A percentile compares a stretch with the other conserved stretches of the same genome.
Conservation (phyloP, 202 grass and related monocot species). For the Zizania palustris region DNA sequence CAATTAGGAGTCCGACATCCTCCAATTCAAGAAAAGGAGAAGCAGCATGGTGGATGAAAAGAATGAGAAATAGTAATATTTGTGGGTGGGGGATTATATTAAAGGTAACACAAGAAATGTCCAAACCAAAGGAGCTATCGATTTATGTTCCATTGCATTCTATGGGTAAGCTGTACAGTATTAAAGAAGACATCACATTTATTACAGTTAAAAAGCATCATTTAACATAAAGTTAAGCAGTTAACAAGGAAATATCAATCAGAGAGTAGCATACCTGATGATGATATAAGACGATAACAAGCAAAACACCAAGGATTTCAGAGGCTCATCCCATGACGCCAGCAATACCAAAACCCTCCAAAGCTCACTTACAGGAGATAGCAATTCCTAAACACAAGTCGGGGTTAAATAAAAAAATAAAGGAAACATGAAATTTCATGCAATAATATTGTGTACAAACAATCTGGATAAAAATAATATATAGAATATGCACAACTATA, state of each 20-base stretch:
- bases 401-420: conserved; percentile 21
- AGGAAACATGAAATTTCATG: conserved; percentile 22
- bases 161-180: conserved; percentile 8
- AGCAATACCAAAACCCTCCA: conserved; percentile 68
- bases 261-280: conserved; percentile 60
- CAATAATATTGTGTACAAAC: neutral
- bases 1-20: neutral
- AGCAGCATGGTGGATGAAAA: neutral
- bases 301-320: conserved; percentile 83
- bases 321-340: conserved; percentile 83
- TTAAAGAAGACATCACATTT: neutral
- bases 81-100: neutral
- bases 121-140: neutral
- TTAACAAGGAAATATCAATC: conserved; percentile 13
- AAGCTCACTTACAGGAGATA: conserved; percentile 76
- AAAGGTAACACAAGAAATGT: neutral
- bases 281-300: conserved; percentile 73
- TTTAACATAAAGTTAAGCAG: conserved; percentile 25
- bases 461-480: conserved; percentile 2
- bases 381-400: conserved; percentile 64
- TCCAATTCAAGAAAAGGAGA: neutral
- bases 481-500: neutral
- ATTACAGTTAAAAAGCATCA: conserved; percentile 12
- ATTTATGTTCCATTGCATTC: neutral
- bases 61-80: neutral